phyloP scores from a whole-genome alignment of 2,329 filamentous ascomycete genomes.

The Exophiala alcalophila region DNA sequence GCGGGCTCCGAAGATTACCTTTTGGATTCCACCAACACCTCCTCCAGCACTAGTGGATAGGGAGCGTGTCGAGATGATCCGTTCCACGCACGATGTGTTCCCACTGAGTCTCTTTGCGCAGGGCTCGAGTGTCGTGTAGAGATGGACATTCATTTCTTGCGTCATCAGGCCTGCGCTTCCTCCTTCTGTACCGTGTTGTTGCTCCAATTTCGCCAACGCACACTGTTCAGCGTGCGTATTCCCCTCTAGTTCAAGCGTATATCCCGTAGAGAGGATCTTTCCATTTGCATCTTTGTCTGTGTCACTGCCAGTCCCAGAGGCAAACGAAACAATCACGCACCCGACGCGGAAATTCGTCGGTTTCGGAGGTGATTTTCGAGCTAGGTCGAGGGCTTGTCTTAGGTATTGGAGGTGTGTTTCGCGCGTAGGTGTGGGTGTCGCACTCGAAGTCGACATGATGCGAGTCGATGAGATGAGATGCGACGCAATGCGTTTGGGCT shows the following conservation, averaged over 20 bases:
- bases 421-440: neutral
- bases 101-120: conserved; percentile 47
- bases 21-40: conserved; percentile 61
- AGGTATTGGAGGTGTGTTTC: conserved; percentile 53
- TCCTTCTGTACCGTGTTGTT: conserved; percentile 42
- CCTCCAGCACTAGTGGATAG: conserved; percentile 24
- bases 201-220: conserved; percentile 69
- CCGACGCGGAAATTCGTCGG: conserved; percentile 93
- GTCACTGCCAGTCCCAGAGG: no score
- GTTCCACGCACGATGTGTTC: conserved; percentile 63
- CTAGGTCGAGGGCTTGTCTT: conserved; percentile 69
- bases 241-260: conserved; percentile 82
- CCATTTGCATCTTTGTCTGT: conserved; percentile 38
- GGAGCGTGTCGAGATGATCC: conserved; percentile 59
- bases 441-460: neutral
- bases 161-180: conserved; percentile 41
- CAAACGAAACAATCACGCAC: conserved; percentile 66
- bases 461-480: neutral
- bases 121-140: conserved; percentile 86
- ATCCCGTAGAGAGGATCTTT: conserved; percentile 71
- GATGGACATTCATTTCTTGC: conserved; percentile 49
- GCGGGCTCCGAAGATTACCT: conserved; percentile 80
- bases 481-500: no score
- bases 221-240: conserved; percentile 98
- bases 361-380: conserved; percentile 74